phyloP scores from a whole-genome alignment of 495 filamentous ascomycete species.

The Geopyxis carbonaria region DNA sequence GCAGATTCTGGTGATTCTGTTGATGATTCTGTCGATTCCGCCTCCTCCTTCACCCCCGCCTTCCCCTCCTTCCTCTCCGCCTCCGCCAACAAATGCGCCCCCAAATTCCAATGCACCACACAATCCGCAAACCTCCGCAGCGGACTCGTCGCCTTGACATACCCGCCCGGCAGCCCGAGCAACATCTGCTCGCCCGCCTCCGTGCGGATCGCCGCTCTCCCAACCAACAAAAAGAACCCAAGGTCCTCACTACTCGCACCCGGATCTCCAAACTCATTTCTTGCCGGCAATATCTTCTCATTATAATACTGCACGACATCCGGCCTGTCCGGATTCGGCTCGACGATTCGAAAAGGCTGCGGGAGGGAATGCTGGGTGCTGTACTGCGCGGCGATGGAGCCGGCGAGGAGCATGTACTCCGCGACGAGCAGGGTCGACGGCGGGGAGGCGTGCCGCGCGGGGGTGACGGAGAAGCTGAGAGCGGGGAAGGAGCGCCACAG shows the following conservation, averaged over 20 bases:
- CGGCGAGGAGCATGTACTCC: slow-evolving; percentile 62
- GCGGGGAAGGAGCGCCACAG: slow-evolving; percentile 22
- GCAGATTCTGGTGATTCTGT: no score
- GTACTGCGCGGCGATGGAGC: slow-evolving; percentile 56
- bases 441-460: slow-evolving; percentile 19
- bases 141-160: slow-evolving; percentile 70
- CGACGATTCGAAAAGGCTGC: slow-evolving; percentile 53
- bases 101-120: slow-evolving; percentile 82
- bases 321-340: slow-evolving; percentile 40
- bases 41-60: no score
- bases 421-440: slow-evolving; percentile 33
- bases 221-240: neutral
- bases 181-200: slow-evolving; percentile 37
- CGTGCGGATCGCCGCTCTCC: slow-evolving; percentile 12
- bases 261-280: slow-evolving; percentile 20
- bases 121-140: slow-evolving; percentile 71
- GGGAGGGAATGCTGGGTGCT: slow-evolving; percentile 60
- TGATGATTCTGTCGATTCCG: no score
- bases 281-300: slow-evolving; percentile 24
- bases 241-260: slow-evolving; percentile 26
- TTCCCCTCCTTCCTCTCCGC: no score
- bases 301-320: slow-evolving; percentile 23
- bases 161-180: slow-evolving; percentile 46
- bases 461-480: slow-evolving; percentile 24
- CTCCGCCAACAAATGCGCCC: slow-evolving; percentile 44